These are phyloP conservation scores for Atalantia buxifolia DNA, from an alignment of 345 rosid genomes.

Conservation along the genomic window DNA sequence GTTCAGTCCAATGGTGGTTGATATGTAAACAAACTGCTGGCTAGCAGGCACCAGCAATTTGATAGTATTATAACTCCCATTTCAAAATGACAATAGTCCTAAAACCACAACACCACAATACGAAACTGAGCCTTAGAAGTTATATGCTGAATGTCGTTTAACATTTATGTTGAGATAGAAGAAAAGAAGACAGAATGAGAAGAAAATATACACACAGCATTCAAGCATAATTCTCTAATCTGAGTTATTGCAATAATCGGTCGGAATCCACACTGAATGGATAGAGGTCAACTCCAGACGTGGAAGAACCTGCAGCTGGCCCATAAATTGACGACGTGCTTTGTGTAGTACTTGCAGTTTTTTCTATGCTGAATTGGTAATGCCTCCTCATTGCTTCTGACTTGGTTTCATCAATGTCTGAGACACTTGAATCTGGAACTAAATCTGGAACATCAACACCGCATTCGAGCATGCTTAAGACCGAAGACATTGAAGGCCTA, in stretches of 20 bases:
- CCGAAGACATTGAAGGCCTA: constrained; percentile 55
- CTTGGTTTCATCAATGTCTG: constrained; percentile 1
- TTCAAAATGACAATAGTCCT: too few relatives aligned
- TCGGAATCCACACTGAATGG: constrained; percentile 14
- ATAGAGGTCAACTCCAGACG: constrained; percentile 31
- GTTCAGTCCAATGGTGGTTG: too few relatives aligned
- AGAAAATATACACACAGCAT: not conserved
- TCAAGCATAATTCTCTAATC: not conserved
- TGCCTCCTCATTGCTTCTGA: constrained; percentile 17
- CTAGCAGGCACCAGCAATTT: too few relatives aligned
- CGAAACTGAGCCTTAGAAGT: too few relatives aligned
- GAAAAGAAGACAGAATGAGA: too few relatives aligned
- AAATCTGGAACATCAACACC: constrained; percentile 13
- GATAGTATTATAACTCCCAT: too few relatives aligned
- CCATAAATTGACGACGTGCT: constrained; percentile 6
- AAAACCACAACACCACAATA: too few relatives aligned
- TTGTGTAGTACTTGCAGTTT: not conserved
- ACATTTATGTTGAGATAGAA: too few relatives aligned
- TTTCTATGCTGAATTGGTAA: not conserved
- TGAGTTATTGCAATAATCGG: constrained; percentile 7
- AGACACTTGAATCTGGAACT: constrained; percentile 6
- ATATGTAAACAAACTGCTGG: too few relatives aligned
- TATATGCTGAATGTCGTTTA: too few relatives aligned
- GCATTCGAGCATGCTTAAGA: constrained; percentile 58
- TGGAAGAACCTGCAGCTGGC: constrained; percentile 11